Percentiles rank a stretch among this genome's conserved stretches.
Conservation (phyloP, 768 basidiomycete species). For the Amanita subjunquillea region DNA sequence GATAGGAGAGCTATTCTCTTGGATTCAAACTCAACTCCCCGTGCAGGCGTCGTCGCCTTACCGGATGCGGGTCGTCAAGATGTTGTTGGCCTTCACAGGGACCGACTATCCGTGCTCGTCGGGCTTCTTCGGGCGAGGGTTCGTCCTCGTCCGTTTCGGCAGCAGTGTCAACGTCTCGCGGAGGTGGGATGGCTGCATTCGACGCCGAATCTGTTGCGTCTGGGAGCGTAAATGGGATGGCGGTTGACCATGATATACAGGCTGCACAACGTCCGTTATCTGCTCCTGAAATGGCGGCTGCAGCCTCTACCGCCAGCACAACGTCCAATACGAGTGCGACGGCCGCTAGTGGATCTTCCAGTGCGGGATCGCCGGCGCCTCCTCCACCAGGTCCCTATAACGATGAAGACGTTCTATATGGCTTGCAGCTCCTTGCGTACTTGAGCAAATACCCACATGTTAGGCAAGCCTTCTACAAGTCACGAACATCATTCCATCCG, state of each 20-base stretch:
- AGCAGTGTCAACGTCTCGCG: background rate
- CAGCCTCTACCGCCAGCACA: background rate
- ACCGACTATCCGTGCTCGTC: slow-evolving; percentile 17
- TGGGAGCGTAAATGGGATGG: background rate
- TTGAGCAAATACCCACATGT: slow-evolving; percentile 98
- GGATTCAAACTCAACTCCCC: slow-evolving; percentile 41
- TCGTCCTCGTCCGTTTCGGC: background rate
- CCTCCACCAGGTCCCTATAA: slow-evolving; percentile 57
- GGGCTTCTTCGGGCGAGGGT: slow-evolving; percentile 1
- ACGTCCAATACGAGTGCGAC: background rate
- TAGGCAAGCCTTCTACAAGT: slow-evolving; percentile 90
- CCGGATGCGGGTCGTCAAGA: slow-evolving; percentile 21
- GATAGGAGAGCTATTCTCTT: slow-evolving; percentile 8
- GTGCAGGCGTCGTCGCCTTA: slow-evolving; percentile 48
- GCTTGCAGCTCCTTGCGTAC: slow-evolving; percentile 90
- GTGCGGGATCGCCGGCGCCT: slow-evolving; percentile 6
- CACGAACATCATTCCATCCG: slow-evolving; percentile 72
- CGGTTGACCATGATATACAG: background rate
- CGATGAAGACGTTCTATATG: slow-evolving; percentile 88
- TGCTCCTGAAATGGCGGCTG: background rate
- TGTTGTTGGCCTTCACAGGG: slow-evolving; percentile 12
- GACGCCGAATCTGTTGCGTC: background rate
- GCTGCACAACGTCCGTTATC: background rate
- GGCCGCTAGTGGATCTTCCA: slow-evolving; percentile 3
- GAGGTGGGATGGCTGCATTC: background rate